Base-by-base conservation (phyloP, 805 yeast species). In the Yarrowia osloensis region DNA sequence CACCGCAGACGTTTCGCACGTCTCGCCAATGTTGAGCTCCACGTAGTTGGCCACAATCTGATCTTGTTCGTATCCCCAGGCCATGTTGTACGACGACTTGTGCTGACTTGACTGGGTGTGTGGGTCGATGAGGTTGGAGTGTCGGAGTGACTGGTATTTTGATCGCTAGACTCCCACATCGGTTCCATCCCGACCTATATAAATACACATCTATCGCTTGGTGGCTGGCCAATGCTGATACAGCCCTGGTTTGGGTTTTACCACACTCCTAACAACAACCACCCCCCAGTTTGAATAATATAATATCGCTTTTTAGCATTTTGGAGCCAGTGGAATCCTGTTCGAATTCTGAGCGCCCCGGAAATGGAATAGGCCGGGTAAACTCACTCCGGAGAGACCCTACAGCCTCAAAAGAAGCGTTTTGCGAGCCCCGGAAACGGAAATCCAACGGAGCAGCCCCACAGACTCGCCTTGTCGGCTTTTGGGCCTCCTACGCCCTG, bases 11-110 rank as follows among this genome's bases (percentile, higher is more conserved):
- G 40, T 54, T n/a, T 54, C 44, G 61, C 61, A 54, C 44, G 57
- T 21, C 19, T 50, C 57, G 28, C 57, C 57, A 50, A 50, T 50
- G 57, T 54, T 54, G 31, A 37, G 61, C 61, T 35, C 61, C 44
- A 54, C 61, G 61, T 54, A 54, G 44, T 54, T 37, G 31, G 61
- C 61, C 44, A 54, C 61, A 24, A 54, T 54, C 44, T 35, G 42
- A 13, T 54, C 61, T 54, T 54, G 61, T 54, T 54, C 44, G 44
- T 35, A 37, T 54, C 44, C 61, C 61, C 61, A 54, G 12, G 61
- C 24, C 44, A 37, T 37, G 19, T 2, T 52, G 49, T 4, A 8
- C 11, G 15, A 21, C 7, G 46, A 11, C 22, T n/a, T 13, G 40
- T 37, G 40, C n/a, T 8, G 31, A 28, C 31, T 28, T 28, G 31